Base-by-base conservation (phyloP, 331 rosid species). In the Malus hybrid region DNA sequence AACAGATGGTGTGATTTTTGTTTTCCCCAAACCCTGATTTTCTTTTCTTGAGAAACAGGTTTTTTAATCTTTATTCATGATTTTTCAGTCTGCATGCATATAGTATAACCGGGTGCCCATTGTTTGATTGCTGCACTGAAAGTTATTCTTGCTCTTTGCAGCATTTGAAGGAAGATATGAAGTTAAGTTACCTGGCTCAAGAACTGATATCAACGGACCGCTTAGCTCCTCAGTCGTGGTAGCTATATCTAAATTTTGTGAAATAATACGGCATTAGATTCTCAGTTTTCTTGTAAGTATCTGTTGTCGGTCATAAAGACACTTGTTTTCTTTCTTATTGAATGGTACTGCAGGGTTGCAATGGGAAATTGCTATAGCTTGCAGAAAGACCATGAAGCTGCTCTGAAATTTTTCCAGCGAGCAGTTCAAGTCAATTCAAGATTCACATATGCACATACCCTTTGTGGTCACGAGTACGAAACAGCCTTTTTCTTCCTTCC, bases 161-260 rank as follows among this genome's bases (percentile, higher is more conserved):
- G 99, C 99, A 90, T 88, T 81, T 95, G 80, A 90, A 92, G 90
- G 99, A 95, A 83, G 99, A 95, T 79, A 95, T 95, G 99, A 95
- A 89, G 85, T 83, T 90, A 61, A 92, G 99, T 83, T 95, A 92
- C 87, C 84, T 92, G 78, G 98, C 98, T 63, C 98, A 90, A 87
- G 97, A 92, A 84, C 84, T 95, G 67, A 70, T 90, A 83, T 84
- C 93, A 75, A 92, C 93, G 48, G 99, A 95, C 80, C 98, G 99
- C 84, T 82, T 92, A 78, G 89, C 99, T 81, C 96, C 98, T 74
- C 99, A 95, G 76, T 84, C 99, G 28, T 95, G 99, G 99, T 95
- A 92, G 64, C 87, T 64, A 79, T 18, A 33, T 71, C 55, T 34
- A 52, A 71, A 16, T 71, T 78, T 28, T 71, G 29, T 57, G 7